Base-by-base conservation (phyloP, 1,284 basidiomycete genomes). In the Puccinia hordei region DNA sequence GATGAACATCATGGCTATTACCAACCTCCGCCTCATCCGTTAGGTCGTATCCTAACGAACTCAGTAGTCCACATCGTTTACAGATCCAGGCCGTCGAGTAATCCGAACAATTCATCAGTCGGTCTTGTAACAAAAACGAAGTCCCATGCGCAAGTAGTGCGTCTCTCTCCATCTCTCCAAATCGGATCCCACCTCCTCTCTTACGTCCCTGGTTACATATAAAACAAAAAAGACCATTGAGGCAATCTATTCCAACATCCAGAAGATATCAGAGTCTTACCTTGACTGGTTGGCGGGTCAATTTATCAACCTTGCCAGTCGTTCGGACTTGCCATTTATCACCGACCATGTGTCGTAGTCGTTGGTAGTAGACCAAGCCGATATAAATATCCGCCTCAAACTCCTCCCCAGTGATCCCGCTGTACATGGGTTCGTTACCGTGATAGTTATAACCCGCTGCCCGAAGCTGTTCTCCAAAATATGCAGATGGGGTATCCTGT, bases 271-370 rank as follows among this genome's bases (percentile, higher is more conserved):
- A 59, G 22, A 46, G 77, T 84, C 88, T 85, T 84, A 92, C 94
- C 90, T 99, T 98, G 85, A 99, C 93, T 68, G 97, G 97, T 86
- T 99, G 97, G 83, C 95, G 90, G 6, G 97, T 99, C 65, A 98
- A 88, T 35, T 92, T 91, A 87, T 99, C 96, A 53, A 99, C 94
- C 13, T 95, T 95, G 4, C 97, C 97, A 35, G 95, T 98, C 38
- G 97, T 98, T 83, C 97, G 91, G 51, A 98, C 95, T 88, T 99
- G 97, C 90, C 96, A 99, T 87, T 99, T 99, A 89, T 99, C 97
- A 84, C 98, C 89, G 77, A 99, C 97, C 97, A 99, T 99, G 89
- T 99, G 97, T 83, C 97, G 91, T 81, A 99, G 89, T 81, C 97
- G 92, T 86, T 99, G 97, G 87, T 99, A 99, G 88, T 98, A 98